Evolutionary conservation across 805 yeast species (phyloP), one percentile per base, ranked within the genome.

Genomic region (Candida sonorensis): DNA sequence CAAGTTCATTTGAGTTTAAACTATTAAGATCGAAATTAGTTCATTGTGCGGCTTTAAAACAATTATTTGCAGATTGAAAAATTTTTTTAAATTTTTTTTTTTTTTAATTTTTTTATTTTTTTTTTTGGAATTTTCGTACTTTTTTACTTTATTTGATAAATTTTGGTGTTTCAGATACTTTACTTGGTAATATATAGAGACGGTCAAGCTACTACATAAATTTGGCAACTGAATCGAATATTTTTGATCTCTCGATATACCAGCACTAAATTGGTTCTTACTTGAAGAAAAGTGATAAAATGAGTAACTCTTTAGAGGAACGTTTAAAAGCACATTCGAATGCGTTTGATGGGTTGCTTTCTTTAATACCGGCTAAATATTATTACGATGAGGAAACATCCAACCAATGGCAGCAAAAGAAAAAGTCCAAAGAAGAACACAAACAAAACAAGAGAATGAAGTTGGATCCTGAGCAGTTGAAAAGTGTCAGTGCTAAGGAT

Each of bases 361-460:
- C 96, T 14, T 64, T 90, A 56, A 88, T 90, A 37, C 97, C 97
- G 3, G 95, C 97, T 3, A 86, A 87, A 52, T 87, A 81, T 51
- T 90, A 90, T 55, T 87, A 84, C 54, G 96, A 88, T 55, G 95
- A 83, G 24, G 90, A 84, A 37, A 80, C 90, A 2, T 77, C 81
- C 47, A 79, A 80, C 32, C 97, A 90, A 59, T 88, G 97, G 97
- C 78, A 80, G 46, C 81, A 79, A 46, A 83, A 77, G 62, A 85
- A 86, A 64, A 73, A 78, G 59, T 58, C 75, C 19, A 82, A 81
- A 46, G 74, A 69, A 33, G 86, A 84, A 44, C 57, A 66, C 14
- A 73, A 66, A 43, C 66, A 62, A 32, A 76, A 72, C 41, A 82
- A 81, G 52, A 64, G 73, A 42, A 72, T 75, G 35, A 88, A 87